These are phyloP conservation scores for Neurospora sp. DNA, from an alignment of 495 filamentous ascomycete genomes.

Conservation along the genomic window DNA sequence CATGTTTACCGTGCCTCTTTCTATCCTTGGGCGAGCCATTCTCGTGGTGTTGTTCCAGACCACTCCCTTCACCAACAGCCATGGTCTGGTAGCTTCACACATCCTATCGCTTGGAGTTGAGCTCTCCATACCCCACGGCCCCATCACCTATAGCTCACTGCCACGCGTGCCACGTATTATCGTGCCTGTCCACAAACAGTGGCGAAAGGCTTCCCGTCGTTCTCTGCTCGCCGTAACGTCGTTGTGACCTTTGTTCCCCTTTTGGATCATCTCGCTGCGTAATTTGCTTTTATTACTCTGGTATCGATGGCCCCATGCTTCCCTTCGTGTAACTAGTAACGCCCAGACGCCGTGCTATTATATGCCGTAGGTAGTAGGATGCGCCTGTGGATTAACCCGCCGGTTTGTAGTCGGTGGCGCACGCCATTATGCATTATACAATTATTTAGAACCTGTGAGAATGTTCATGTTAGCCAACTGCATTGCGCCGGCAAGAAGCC, in stretches of 20 bases:
- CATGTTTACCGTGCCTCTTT: background rate
- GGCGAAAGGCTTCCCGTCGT: background rate
- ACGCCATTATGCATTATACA: background rate
- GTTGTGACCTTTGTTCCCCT: background rate
- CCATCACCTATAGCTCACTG: background rate
- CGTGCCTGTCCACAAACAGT: background rate
- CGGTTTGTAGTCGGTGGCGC: background rate
- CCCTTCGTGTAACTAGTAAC: constrained; percentile 1
- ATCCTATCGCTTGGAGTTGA: background rate
- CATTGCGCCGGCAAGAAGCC: background rate
- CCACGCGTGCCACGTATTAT: background rate
- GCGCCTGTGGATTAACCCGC: background rate
- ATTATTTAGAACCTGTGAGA: constrained; percentile 11
- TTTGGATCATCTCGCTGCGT: background rate
- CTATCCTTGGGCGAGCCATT: background rate
- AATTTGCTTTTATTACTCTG: background rate
- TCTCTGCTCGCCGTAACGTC: background rate
- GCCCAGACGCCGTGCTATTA: constrained; percentile 11
- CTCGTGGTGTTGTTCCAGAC: background rate
- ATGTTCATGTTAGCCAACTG: background rate
- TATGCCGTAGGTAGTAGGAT: constrained; percentile 1
- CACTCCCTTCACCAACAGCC: background rate
- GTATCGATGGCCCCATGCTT: background rate
- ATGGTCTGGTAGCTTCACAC: background rate
- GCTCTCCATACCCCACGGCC: background rate